These are phyloP conservation scores for Adiantum capillusveneris DNA, from an alignment of 75 land plant species.

Conservation along the genomic window DNA sequence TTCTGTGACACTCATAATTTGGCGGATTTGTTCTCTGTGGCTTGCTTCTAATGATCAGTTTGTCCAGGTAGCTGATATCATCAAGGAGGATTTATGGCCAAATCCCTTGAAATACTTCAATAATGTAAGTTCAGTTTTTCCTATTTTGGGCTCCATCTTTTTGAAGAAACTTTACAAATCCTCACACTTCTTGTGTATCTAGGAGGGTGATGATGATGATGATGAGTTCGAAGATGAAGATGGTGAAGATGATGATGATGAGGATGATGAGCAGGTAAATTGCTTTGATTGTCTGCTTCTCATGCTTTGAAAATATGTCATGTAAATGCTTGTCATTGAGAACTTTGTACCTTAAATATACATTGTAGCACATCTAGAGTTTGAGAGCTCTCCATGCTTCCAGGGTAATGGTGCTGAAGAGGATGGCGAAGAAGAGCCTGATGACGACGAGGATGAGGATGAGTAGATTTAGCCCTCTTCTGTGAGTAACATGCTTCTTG, in stretches of 20 bases:
- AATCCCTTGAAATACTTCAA: conserved; percentile 90
- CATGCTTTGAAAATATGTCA: not conserved
- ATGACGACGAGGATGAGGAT: conserved; percentile 42
- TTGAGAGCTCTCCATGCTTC: too few relatives aligned
- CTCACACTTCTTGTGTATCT: not conserved
- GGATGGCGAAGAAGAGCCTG: conserved; percentile 41
- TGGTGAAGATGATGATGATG: conserved; percentile 53
- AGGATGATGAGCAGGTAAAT: conserved; percentile 11
- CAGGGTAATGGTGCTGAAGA: conserved; percentile 43
- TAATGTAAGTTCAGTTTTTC: conserved; percentile 42
- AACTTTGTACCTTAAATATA: too few relatives aligned
- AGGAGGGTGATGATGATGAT: conserved; percentile 64
- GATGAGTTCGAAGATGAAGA: conserved; percentile 48
- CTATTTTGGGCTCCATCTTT: too few relatives aligned
- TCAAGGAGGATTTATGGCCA: conserved; percentile 94
- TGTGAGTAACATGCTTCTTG: too few relatives aligned
- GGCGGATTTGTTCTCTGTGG: too few relatives aligned
- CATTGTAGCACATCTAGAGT: too few relatives aligned
- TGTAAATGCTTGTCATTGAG: not conserved
- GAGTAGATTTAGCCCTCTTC: too few relatives aligned
- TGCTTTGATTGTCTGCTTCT: not conserved
- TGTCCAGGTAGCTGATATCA: conserved; percentile 76
- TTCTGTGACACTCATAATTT: too few relatives aligned
- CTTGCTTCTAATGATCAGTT: not conserved
- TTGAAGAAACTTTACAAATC: not conserved